These are phyloP conservation scores for Neonectria magnoliae DNA, from an alignment of 2,329 filamentous ascomycete species.

Conservation along the genomic window DNA sequence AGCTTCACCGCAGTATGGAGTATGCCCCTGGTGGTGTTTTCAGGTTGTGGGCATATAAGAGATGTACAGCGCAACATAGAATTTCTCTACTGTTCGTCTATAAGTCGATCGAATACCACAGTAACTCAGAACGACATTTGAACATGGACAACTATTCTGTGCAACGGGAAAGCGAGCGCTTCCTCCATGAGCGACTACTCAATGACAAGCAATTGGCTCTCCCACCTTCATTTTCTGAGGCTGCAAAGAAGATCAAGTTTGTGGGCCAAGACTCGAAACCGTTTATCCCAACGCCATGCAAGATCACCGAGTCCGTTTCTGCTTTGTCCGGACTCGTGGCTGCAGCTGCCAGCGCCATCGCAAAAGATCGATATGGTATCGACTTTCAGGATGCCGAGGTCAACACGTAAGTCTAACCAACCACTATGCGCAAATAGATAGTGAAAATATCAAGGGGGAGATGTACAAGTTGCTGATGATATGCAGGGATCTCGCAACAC, in stretches of 20 bases:
- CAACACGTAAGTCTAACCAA: slow-evolving; percentile 19
- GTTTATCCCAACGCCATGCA: slow-evolving; percentile 25
- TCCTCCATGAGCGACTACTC: slow-evolving; percentile 11
- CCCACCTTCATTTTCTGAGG: slow-evolving; percentile 9
- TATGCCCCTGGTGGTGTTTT: neutral
- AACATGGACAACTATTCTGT: slow-evolving; percentile 16
- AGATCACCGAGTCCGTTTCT: slow-evolving; percentile 24
- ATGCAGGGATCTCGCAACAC: slow-evolving; percentile 23
- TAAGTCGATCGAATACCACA: neutral
- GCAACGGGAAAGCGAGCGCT: slow-evolving; percentile 9
- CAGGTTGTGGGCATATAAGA: neutral
- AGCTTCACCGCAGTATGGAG: no score
- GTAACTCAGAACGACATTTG: neutral
- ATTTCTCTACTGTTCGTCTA: neutral
- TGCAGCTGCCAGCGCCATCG: slow-evolving; percentile 18
- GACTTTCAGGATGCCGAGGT: slow-evolving; percentile 23
- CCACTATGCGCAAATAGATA: neutral
- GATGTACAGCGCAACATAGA: neutral
- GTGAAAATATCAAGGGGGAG: neutral
- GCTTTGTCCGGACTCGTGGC: slow-evolving; percentile 22
- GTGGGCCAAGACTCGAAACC: slow-evolving; percentile 15
- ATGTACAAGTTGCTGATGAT: neutral
- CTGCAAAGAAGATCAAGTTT: slow-evolving; percentile 21
- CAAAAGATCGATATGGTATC: slow-evolving; percentile 22
- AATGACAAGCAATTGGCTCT: slow-evolving; percentile 7